Conservation (phyloP, 2,329 filamentous ascomycete species). For the Pyricularia pennisetigena region DNA sequence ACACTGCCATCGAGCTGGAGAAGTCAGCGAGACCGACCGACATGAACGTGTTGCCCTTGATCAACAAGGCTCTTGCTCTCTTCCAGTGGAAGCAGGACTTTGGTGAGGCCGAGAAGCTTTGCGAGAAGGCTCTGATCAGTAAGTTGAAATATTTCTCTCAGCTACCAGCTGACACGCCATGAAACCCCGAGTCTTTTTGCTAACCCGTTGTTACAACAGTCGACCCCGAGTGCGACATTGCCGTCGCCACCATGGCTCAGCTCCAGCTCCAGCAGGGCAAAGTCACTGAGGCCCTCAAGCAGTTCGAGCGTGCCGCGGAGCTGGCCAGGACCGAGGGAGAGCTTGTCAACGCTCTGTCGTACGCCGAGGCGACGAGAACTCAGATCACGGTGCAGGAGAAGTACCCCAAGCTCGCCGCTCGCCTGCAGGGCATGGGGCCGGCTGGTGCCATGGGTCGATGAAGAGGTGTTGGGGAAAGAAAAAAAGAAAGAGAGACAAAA, state of each 20-base stretch:
- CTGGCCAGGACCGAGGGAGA: constrained; percentile 90
- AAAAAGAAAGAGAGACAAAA: not conserved
- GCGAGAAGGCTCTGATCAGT: constrained; percentile 96
- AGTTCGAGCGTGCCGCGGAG: constrained; percentile 94
- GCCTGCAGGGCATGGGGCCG: constrained; percentile 48
- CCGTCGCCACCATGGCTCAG: constrained; percentile 97
- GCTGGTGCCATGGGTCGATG: constrained; percentile 10
- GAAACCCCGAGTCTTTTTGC: constrained; percentile 12
- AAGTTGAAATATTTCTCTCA: constrained; percentile 29
- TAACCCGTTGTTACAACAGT: constrained; percentile 44
- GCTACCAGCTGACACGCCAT: not conserved
- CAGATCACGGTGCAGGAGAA: constrained; percentile 88
- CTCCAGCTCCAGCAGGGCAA: constrained; percentile 96
- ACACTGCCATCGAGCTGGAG: constrained; percentile 98
- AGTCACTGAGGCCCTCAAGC: constrained; percentile 86
- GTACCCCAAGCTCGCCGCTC: constrained; percentile 69
- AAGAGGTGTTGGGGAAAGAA: not conserved
- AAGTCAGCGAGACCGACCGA: constrained; percentile 86
- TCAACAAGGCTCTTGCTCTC: constrained; percentile 94
- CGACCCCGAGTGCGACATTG: constrained; percentile 97
- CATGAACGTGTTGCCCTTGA: constrained; percentile 95
- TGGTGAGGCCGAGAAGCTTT: constrained; percentile 86
- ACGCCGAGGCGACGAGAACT: constrained; percentile 92
- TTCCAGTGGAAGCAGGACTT: constrained; percentile 99
- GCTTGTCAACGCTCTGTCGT: constrained; percentile 91